phyloP scores from a whole-genome alignment of 192 early-diverging fungal species.

The Coemansia sp. region DNA sequence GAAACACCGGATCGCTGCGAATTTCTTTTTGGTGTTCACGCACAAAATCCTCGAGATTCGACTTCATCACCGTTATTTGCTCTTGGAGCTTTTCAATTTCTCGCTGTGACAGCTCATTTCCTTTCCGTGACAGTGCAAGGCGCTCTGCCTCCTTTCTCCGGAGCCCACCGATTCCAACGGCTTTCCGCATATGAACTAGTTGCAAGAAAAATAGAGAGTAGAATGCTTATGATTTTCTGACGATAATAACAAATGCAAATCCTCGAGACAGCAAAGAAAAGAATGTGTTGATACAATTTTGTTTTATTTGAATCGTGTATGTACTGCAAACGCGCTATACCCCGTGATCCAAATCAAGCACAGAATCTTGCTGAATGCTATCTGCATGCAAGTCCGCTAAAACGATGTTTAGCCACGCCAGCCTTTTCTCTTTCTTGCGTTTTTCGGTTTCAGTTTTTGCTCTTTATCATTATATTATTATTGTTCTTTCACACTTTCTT shows the following conservation, averaged over 20 bases:
- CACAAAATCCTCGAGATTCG: slow-evolving; percentile 86
- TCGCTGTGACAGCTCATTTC: slow-evolving; percentile 45
- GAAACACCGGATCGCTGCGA: slow-evolving; percentile 79
- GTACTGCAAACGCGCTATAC: too few relatives aligned
- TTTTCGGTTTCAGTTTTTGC: too few relatives aligned
- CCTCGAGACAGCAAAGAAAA: too few relatives aligned
- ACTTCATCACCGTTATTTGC: slow-evolving; percentile 73
- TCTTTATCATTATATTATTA: not conserved
- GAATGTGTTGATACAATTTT: too few relatives aligned
- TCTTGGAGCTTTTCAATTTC: slow-evolving; percentile 64
- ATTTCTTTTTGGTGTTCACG: slow-evolving; percentile 85
- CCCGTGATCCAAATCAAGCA: too few relatives aligned
- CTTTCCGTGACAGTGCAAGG: slow-evolving; percentile 38
- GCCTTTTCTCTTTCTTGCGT: too few relatives aligned
- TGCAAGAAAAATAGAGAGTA: not conserved
- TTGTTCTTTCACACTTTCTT: not conserved
- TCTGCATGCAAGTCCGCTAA: too few relatives aligned
- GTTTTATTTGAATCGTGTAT: too few relatives aligned
- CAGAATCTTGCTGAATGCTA: too few relatives aligned
- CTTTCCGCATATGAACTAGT: slow-evolving; percentile 36
- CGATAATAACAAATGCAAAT: too few relatives aligned
- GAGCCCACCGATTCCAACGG: slow-evolving; percentile 59
- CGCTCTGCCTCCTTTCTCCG: slow-evolving; percentile 56
- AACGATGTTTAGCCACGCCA: too few relatives aligned
- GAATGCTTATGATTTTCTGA: not conserved